Evolutionary conservation across 2,329 filamentous ascomycete genomes (phyloP).

Genomic region (Mycocentrospora acerina): DNA sequence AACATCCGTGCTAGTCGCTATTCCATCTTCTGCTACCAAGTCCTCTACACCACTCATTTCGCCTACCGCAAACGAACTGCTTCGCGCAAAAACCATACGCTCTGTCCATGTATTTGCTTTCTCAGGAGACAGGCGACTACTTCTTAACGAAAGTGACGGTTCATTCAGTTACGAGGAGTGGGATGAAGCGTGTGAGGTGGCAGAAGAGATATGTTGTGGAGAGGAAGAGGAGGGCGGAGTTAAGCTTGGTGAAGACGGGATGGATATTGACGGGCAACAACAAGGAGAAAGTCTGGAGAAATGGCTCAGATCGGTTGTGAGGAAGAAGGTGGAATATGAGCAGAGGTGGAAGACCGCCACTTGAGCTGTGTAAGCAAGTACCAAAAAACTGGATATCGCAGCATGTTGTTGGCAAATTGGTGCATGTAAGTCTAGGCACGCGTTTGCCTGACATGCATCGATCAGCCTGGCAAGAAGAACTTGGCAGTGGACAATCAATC

Average conservation of each 20-base stretch:
- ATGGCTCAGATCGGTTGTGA: conserved; percentile 46
- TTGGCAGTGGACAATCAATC: too few species aligned
- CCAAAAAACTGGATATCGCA: too few species aligned
- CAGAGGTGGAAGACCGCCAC: conserved; percentile 45
- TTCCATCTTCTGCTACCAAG: conserved; percentile 68
- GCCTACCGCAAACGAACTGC: conserved; percentile 64
- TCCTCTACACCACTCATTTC: conserved; percentile 47
- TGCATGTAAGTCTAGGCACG: too few species aligned
- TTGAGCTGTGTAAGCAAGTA: conserved; percentile 18
- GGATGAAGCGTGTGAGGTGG: conserved; percentile 68
- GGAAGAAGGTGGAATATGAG: conserved; percentile 42
- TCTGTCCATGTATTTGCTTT: conserved; percentile 86
- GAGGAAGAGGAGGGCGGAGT: conserved; percentile 40
- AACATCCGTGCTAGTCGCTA: conserved; percentile 76
- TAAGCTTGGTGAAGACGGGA: conserved; percentile 37
- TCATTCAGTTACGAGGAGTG: conserved; percentile 74
- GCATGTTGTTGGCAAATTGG: too few species aligned
- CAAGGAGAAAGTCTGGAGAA: conserved; percentile 33
- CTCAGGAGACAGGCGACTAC: conserved; percentile 63
- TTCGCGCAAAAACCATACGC: conserved; percentile 69
- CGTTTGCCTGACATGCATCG: too few species aligned
- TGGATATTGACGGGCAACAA: conserved; percentile 41
- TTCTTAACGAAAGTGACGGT: conserved; percentile 82
- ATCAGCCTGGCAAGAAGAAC: too few species aligned
- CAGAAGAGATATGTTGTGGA: conserved; percentile 65